phyloP scores from a whole-genome alignment of 495 filamentous ascomycete species.

The Elasticomyces elasticus region DNA sequence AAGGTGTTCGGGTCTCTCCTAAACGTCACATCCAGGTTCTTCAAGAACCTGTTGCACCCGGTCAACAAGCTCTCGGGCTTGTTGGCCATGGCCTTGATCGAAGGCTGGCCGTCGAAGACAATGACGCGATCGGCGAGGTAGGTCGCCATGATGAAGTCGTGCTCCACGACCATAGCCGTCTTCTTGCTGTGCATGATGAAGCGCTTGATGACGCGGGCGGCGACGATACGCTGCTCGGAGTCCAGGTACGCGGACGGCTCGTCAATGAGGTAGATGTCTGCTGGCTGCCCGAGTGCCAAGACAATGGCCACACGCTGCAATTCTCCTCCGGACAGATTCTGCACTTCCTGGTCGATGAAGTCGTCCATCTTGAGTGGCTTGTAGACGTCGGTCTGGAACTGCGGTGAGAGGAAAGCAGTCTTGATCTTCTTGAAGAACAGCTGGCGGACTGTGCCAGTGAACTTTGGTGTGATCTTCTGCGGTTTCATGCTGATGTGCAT shows the following conservation, averaged over 20 bases:
- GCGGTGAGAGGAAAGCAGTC: constrained; percentile 85
- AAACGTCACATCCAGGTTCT: constrained; percentile 95
- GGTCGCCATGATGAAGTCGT: constrained; percentile 99
- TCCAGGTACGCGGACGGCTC: constrained; percentile 92
- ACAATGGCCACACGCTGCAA: constrained; percentile 97
- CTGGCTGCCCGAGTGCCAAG: constrained; percentile 85
- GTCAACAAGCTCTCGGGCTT: constrained; percentile 83
- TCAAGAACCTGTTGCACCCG: constrained; percentile 92
- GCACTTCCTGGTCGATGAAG: constrained; percentile 98
- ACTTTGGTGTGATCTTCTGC: constrained; percentile 97
- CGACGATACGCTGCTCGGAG: constrained; percentile 97
- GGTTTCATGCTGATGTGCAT: constrained; percentile 99
- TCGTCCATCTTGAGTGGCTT: constrained; percentile 96
- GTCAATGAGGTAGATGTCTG: constrained; percentile 97
- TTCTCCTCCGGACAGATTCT: constrained; percentile 97
- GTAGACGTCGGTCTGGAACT: constrained; percentile 99
- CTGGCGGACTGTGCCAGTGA: constrained; percentile 87
- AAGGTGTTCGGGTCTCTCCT: constrained; percentile 93
- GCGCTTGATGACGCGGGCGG: constrained; percentile 92
- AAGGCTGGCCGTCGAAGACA: constrained; percentile 91
- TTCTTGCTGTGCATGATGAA: constrained; percentile 99
- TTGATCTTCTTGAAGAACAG: constrained; percentile 97
- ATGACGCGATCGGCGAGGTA: constrained; percentile 97
- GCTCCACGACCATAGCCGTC: constrained; percentile 97
- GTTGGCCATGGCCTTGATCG: constrained; percentile 78